These are phyloP conservation scores for Alnus rubra DNA, from an alignment of 306 rosid genomes.

Conservation along the genomic window DNA sequence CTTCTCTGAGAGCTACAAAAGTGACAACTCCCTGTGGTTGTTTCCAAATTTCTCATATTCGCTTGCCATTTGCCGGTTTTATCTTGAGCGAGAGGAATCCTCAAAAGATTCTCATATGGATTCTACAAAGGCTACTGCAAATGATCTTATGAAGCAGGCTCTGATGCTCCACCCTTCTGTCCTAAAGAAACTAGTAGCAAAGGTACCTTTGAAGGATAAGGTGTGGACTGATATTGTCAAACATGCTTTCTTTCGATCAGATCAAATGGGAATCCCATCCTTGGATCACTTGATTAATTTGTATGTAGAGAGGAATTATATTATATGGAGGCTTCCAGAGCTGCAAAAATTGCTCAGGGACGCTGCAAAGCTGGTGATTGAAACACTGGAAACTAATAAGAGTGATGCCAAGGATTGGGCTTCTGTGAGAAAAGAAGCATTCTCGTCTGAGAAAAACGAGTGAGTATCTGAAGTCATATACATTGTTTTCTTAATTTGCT, in stretches of 20 bases:
- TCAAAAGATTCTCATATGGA: conserved; percentile 35
- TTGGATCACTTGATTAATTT: conserved; percentile 84
- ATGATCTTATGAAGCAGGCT: conserved; percentile 94
- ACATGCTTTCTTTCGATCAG: conserved; percentile 66
- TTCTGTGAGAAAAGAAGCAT: conserved; percentile 91
- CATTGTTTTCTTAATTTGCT: conserved; percentile 4
- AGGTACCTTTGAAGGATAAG: conserved; percentile 89
- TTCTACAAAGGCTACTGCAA: conserved; percentile 57
- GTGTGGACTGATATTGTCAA: conserved; percentile 63
- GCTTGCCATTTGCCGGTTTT: conserved; percentile 79
- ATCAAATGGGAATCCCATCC: conserved; percentile 63
- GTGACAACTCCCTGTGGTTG: conserved; percentile 85
- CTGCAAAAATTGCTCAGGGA: conserved; percentile 70
- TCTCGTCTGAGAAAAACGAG: conserved; percentile 90
- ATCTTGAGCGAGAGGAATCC: conserved; percentile 62
- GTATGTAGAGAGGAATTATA: conserved; percentile 80
- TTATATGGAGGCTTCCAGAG: conserved; percentile 93
- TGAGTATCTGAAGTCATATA: conserved; percentile 32
- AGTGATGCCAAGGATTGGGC: conserved; percentile 76
- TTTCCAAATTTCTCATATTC: conserved; percentile 91
- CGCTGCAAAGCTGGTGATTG: conserved; percentile 66
- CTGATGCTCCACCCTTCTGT: conserved; percentile 94
- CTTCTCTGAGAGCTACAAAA: conserved; percentile 77
- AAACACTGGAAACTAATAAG: conserved; percentile 55
- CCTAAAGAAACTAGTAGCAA: conserved; percentile 69